phyloP scores from a whole-genome alignment of 2,329 filamentous ascomycete species.

The Diplocarpon mali region DNA sequence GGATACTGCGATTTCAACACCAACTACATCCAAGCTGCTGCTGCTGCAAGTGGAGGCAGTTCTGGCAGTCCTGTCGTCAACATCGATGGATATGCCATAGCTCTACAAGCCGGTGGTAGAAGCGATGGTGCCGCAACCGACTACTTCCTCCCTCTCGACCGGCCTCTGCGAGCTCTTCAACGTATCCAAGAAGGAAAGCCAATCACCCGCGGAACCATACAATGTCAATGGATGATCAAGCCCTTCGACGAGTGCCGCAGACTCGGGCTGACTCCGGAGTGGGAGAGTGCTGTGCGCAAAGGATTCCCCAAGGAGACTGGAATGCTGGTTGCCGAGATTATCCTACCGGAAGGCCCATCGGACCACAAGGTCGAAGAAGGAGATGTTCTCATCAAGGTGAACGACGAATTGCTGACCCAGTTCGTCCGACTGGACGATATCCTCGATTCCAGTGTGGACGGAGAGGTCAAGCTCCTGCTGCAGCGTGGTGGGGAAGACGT shows the following conservation, averaged over 20 bases:
- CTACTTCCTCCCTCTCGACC: conserved; percentile 90
- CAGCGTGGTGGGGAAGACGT: conserved; percentile 84
- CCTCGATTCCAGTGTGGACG: conserved; percentile 74
- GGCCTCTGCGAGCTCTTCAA: conserved; percentile 74
- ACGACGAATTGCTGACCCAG: conserved; percentile 83
- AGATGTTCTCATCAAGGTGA: conserved; percentile 86
- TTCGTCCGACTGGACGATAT: conserved; percentile 89
- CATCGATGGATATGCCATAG: conserved; percentile 83
- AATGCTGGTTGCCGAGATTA: conserved; percentile 93
- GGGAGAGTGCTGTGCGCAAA: conserved; percentile 76
- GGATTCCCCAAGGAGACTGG: conserved; percentile 87
- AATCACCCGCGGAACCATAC: conserved; percentile 89
- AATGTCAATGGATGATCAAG: conserved; percentile 94
- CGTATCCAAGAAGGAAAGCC: conserved; percentile 68
- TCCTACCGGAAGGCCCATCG: conserved; percentile 82
- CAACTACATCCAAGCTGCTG: conserved; percentile 95
- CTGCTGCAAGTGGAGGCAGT: conserved; percentile 89
- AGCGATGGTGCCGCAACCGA: conserved; percentile 94
- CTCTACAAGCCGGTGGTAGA: conserved; percentile 85
- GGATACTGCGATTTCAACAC: conserved; percentile 96
- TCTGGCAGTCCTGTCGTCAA: conserved; percentile 98
- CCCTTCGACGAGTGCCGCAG: conserved; percentile 94
- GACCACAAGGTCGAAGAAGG: conserved; percentile 84
- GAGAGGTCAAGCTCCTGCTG: conserved; percentile 67
- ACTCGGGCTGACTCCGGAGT: conserved; percentile 71